Percentiles rank a stretch among this genome's conserved stretches.
phyloP scores from a whole-genome alignment of 2,329 filamentous ascomycete genomes.

The Aspergillus intermedius region DNA sequence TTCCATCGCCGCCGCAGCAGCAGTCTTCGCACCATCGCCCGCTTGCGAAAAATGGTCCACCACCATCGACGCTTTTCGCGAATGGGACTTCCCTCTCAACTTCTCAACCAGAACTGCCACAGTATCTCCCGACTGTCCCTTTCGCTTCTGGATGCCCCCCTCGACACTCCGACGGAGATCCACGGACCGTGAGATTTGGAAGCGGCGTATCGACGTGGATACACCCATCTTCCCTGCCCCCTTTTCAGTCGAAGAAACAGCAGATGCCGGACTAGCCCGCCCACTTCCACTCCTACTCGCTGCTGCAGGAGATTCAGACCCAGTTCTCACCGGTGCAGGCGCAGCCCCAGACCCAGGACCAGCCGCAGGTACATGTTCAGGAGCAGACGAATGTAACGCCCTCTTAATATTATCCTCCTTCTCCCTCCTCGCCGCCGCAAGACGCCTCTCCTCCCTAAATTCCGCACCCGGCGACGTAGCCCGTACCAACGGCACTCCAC shows the following conservation, averaged over 20 bases:
- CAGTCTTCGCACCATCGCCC: conserved; percentile 9
- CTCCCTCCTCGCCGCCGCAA: conserved; percentile 22
- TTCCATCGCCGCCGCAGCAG: conserved; percentile 6
- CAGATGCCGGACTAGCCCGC: conserved; percentile 7
- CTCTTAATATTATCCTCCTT: conserved; percentile 23
- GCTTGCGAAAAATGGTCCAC: conserved; percentile 15
- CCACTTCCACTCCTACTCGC: neutral
- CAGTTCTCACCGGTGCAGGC: no score
- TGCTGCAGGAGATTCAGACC: no score
- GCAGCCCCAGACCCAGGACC: neutral
- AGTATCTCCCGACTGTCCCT: conserved; percentile 16
- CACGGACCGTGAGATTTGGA: conserved; percentile 32
- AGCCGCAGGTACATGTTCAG: neutral
- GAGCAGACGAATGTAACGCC: conserved; percentile 16
- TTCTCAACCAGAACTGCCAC: conserved; percentile 38
- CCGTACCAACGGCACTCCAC: conserved; percentile 34
- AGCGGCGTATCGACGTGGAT: conserved; percentile 27
- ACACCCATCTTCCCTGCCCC: no score
- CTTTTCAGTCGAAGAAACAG: neutral
- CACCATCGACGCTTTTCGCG: conserved; percentile 28
- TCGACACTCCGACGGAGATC: conserved; percentile 21
- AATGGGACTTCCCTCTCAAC: conserved; percentile 25
- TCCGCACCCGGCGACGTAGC: conserved; percentile 39
- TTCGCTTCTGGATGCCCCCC: conserved; percentile 32
- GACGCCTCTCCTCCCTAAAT: conserved; percentile 28